Percentiles rank a stretch among this genome's conserved stretches.
These are phyloP conservation scores for Penicillium tannophilum DNA, from an alignment of 495 filamentous ascomycete genomes.

Conservation along the genomic window DNA sequence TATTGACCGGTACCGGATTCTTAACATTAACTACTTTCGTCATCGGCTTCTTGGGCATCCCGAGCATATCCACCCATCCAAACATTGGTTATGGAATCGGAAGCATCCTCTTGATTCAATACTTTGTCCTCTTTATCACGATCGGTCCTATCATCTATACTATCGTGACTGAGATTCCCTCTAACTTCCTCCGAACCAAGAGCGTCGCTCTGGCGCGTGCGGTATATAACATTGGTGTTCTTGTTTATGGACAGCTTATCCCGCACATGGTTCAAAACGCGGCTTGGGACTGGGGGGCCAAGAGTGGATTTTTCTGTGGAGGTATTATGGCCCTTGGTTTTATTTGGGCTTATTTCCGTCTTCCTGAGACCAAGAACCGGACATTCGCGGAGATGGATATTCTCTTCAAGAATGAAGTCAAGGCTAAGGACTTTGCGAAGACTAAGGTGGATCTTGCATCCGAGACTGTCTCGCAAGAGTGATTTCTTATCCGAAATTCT, in stretches of 20 bases:
- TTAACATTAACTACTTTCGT: conserved; percentile 61
- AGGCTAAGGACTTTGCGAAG: conserved; percentile 27
- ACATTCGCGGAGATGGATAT: conserved; percentile 61
- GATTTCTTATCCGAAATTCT: not conserved
- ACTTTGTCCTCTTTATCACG: conserved; percentile 57
- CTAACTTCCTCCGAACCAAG: conserved; percentile 58
- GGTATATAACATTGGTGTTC: conserved; percentile 57
- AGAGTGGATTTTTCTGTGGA: conserved; percentile 70
- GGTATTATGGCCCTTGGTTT: conserved; percentile 47
- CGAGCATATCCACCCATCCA: conserved; percentile 43
- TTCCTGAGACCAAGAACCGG: conserved; percentile 62
- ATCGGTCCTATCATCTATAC: conserved; percentile 66
- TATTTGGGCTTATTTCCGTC: conserved; percentile 52
- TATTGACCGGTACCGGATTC: conserved; percentile 59
- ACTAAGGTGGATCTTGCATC: conserved; percentile 14
- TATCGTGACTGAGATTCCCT: conserved; percentile 61
- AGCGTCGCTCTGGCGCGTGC: conserved; percentile 65
- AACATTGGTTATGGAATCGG: conserved; percentile 35
- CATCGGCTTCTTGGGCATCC: conserved; percentile 62
- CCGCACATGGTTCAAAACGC: conserved; percentile 70
- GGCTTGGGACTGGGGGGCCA: conserved; percentile 62
- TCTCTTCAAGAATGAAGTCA: conserved; percentile 39
- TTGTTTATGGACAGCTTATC: conserved; percentile 63
- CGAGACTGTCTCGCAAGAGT: conserved; percentile 2
- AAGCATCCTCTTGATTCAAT: conserved; percentile 58